Evolutionary conservation across 768 basidiomycete genomes (phyloP), one percentile per base, ranked within the genome.

Genomic region (Lactarius evosmus): DNA sequence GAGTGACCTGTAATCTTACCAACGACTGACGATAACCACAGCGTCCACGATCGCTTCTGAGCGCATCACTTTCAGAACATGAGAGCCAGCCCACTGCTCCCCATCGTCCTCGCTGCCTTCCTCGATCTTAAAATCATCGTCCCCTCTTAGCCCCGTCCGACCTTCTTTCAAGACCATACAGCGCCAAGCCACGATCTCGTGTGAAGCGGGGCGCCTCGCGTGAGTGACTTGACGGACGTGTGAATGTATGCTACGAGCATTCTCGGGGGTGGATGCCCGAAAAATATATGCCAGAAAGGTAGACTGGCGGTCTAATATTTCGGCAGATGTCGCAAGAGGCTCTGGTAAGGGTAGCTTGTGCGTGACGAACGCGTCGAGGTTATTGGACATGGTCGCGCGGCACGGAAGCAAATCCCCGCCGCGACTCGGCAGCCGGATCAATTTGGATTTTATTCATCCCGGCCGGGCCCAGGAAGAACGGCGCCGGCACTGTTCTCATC

Each of bases 141-240:
- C 85, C 3, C 89, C 88, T 1, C 74, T 78, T 3, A 93, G 74
- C 1, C 92, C 92, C 3, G 80, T 84, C 54, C 76, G 78, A 3
- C 87, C 89, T 12, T 77, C 69, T 73, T 86, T 90, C 60, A 89
- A 74, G 0, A 80, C 79, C 87, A 95, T 89, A 69, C 84, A 86
- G 36, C 93, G 78, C 87, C 88, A 94, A 6, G 90, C 93, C 41
- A 80, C 78, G 50, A 94, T 89, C 70, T 89, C 86, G 67, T 91
- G 87, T 12, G 85, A 78, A 0, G 88, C 87, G 12, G 81, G 83
- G 46, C 81, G 83, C 38, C 78, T 66, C 5, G 77, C 79, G 69
- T 91, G 88, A 1, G 85, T 72, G 46, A 87, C 80, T 60, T 83
- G 73, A 64, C 80, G 82, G 46, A 87, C 73, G 66, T 89, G 80